phyloP scores from a whole-genome alignment of 371 early-diverging fungal genomes.

The Sporodiniella umbellata region DNA sequence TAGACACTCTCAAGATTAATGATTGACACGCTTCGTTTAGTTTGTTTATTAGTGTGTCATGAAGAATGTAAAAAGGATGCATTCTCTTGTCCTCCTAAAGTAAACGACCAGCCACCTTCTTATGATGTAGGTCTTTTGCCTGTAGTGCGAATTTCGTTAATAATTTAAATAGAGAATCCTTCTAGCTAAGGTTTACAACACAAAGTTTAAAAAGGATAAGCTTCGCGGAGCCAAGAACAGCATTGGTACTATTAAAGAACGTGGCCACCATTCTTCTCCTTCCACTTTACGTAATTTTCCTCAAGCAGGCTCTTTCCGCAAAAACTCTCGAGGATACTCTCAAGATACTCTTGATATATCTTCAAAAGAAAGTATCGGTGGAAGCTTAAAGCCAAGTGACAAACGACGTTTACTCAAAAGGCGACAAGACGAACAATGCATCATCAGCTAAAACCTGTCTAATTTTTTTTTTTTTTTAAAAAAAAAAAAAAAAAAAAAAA shows the following conservation, averaged over 20 bases:
- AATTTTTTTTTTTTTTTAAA: not conserved
- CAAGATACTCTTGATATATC: slow-evolving; percentile 28
- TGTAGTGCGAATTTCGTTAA: not conserved
- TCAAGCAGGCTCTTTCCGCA: slow-evolving; percentile 31
- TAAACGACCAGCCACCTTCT: slow-evolving; percentile 44
- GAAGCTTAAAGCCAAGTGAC: not conserved
- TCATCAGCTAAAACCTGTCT: not conserved
- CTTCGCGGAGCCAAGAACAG: slow-evolving; percentile 6
- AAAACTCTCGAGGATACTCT: slow-evolving; percentile 31
- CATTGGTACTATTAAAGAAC: slow-evolving; percentile 6
- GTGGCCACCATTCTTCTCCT: slow-evolving; percentile 3
- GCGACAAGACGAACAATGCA: slow-evolving; percentile 10
- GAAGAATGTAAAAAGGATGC: slow-evolving; percentile 34
- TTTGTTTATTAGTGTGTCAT: slow-evolving; percentile 40
- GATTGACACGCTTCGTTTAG: no score
- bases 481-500: no score
- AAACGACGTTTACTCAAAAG: slow-evolving; percentile 1
- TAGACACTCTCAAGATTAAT: not conserved
- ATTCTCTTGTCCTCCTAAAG: slow-evolving; percentile 45
- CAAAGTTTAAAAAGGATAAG: slow-evolving; percentile 1
- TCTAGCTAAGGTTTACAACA: slow-evolving; percentile 20
- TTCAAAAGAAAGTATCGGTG: slow-evolving; percentile 21
- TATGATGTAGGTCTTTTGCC: slow-evolving; percentile 29
- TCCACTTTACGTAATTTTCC: slow-evolving; percentile 24
- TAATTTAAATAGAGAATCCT: slow-evolving; percentile 10